These are phyloP conservation scores for Linum lewisii DNA, from an alignment of 345 rosid species.

Conservation along the genomic window DNA sequence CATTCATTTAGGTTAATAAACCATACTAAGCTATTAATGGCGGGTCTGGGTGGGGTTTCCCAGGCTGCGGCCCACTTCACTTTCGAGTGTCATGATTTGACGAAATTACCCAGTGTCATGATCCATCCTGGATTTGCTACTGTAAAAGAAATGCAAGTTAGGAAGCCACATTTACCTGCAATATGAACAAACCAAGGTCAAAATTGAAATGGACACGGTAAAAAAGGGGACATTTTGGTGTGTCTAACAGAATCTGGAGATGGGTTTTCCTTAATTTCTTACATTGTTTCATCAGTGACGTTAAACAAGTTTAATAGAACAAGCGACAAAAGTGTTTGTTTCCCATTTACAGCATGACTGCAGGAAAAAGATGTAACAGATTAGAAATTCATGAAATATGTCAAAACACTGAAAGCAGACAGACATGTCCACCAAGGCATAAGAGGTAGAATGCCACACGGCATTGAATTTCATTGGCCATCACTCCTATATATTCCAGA, in stretches of 20 bases:
- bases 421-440: slow-evolving; percentile 20
- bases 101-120: too few species aligned
- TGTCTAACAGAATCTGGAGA: neutral
- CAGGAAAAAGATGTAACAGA: neutral
- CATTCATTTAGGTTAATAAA: too few species aligned
- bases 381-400: neutral
- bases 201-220: too few species aligned
- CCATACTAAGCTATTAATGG: too few species aligned
- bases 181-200: too few species aligned
- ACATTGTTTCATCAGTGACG: neutral
- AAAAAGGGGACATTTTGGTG: too few species aligned
- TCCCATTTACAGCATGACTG: neutral
- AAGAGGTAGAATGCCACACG: slow-evolving; percentile 23
- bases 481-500: slow-evolving; percentile 13
- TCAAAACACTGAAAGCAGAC: slow-evolving; percentile 9
- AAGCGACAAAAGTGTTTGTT: neutral
- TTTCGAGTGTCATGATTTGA: too few species aligned
- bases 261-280: neutral
- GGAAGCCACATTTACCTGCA: too few species aligned
- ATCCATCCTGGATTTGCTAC: too few species aligned
- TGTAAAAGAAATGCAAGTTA: too few species aligned
- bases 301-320: neutral
- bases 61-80: too few species aligned
- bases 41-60: too few species aligned
- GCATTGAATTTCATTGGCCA: slow-evolving; percentile 14